Evolutionary conservation across 192 early-diverging fungal genomes (phyloP), one percentile per base, ranked within the genome.

Genomic region (Borealophlyctis nickersoniae): DNA sequence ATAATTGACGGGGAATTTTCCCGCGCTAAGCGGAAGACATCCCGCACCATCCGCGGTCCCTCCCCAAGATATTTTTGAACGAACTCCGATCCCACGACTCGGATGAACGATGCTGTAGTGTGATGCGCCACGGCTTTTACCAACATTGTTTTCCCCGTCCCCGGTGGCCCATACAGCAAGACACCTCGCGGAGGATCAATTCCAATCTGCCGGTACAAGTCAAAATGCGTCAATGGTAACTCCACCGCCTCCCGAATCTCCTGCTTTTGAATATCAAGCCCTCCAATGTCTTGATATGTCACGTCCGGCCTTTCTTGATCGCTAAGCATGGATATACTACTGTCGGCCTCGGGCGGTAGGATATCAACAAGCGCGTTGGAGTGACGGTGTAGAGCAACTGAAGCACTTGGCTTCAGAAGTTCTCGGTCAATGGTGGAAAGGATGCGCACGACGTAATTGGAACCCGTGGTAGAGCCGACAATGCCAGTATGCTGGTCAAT

Each of bases 231-330:
- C 50, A 99, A 79, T 11, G 96, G 96, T 58, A 99, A 73, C 76
- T 99, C 96, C 1, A 99, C 95, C 1, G 96, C 96, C 73, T 99
- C 96, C 58, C 92, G 81, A 91, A 99, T 99, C 76, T 99, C 96
- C 79, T 96, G 94, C 62, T 96, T 93, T 83, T 99, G 96, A 70
- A 88, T 80, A 64, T 96, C 94, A 39, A 99, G 78, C 61, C 96
- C 96, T 78, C 96, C 96, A 63, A 99, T 89, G 72, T 99, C 96
- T 3, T 93, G 91, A 70, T 99, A 99, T 26, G 93, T 92, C 74
- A 94, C 80, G 88, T 97, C 82, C 85, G 96, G 80, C 56, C 62
- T 69, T 57, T 81, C 80, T 39, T 73, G 62, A 58, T 78, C 80
- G 13, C 72, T 88, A 31, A 97, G 77, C 81, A 95, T 84, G 24